These are phyloP conservation scores for Thielaviopsis populi DNA, from an alignment of 2,329 filamentous ascomycete species.

Conservation along the genomic window DNA sequence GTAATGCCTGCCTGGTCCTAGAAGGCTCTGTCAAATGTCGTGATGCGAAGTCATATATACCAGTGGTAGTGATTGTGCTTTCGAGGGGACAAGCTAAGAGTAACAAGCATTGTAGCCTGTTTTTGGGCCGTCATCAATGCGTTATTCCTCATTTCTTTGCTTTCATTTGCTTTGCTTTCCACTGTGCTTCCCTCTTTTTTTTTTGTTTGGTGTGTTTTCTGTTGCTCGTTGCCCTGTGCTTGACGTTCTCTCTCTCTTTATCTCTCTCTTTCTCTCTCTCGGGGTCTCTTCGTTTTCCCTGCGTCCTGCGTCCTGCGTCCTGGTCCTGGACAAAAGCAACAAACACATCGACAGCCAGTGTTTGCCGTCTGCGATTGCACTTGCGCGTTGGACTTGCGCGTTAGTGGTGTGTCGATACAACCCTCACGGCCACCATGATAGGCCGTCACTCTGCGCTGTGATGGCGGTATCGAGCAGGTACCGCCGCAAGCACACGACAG, in stretches of 20 bases:
- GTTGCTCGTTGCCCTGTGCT: too few species aligned
- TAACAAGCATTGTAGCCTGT: conserved; percentile 4
- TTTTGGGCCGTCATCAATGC: too few species aligned
- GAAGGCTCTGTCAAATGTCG: neutral
- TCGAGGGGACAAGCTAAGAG: neutral
- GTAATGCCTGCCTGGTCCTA: neutral
- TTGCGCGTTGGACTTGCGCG: neutral
- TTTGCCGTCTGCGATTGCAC: neutral
- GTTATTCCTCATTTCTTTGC: neutral
- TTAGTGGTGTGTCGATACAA: neutral
- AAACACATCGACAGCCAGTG: too few species aligned
- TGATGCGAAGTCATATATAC: neutral
- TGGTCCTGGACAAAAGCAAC: too few species aligned
- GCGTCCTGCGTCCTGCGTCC: too few species aligned
- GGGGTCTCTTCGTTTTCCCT: neutral
- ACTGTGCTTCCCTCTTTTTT: too few species aligned
- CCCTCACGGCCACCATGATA: neutral
- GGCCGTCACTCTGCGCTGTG: neutral
- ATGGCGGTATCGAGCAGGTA: neutral
- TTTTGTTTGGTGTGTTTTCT: neutral
- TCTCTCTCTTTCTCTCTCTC: neutral
- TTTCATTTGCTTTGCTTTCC: too few species aligned
- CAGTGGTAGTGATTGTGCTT: neutral
- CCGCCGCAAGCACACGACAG: neutral
- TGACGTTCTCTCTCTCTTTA: too few species aligned